phyloP scores from a whole-genome alignment of 331 rosid species.

The Pyrus hybrid region DNA sequence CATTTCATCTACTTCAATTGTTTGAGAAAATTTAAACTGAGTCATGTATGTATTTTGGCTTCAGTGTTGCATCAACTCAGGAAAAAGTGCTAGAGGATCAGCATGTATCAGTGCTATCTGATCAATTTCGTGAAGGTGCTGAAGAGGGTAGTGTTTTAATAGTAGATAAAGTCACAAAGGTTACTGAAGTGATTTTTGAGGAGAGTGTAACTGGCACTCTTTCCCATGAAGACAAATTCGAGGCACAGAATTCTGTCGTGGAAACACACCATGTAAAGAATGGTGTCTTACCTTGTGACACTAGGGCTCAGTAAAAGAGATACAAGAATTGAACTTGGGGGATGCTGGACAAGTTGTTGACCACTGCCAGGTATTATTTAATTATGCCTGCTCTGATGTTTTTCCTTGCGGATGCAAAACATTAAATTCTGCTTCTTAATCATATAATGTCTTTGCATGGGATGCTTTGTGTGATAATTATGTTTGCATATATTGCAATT shows the following conservation, averaged over 20 bases:
- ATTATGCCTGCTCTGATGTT: background rate
- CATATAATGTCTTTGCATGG: background rate
- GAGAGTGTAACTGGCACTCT: slow-evolving; percentile 20
- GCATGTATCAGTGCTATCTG: slow-evolving; percentile 26
- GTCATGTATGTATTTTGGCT: slow-evolving; percentile 13
- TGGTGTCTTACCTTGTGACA: slow-evolving; percentile 22
- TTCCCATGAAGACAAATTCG: slow-evolving; percentile 28
- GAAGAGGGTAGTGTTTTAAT: slow-evolving; percentile 41
- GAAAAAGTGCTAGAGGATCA: slow-evolving; percentile 22
- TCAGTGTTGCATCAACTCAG: slow-evolving; percentile 44
- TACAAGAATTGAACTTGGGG: slow-evolving; percentile 22
- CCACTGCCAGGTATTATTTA: slow-evolving; percentile 30
- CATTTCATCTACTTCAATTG: background rate
- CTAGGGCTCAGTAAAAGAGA: slow-evolving; percentile 24
- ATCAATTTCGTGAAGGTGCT: slow-evolving; percentile 31
- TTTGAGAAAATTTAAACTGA: background rate
- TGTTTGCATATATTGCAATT: background rate
- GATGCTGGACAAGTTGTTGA: slow-evolving; percentile 27
- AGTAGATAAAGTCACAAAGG: slow-evolving; percentile 55
- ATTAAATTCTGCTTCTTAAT: background rate
- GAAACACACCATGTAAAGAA: slow-evolving; percentile 24
- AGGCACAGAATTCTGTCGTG: slow-evolving; percentile 16
- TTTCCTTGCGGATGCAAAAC: background rate
- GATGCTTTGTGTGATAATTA: background rate
- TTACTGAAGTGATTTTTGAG: slow-evolving; percentile 54